Conservation (phyloP, 2,329 filamentous ascomycete species). For the Xylaria hypoxylon region DNA sequence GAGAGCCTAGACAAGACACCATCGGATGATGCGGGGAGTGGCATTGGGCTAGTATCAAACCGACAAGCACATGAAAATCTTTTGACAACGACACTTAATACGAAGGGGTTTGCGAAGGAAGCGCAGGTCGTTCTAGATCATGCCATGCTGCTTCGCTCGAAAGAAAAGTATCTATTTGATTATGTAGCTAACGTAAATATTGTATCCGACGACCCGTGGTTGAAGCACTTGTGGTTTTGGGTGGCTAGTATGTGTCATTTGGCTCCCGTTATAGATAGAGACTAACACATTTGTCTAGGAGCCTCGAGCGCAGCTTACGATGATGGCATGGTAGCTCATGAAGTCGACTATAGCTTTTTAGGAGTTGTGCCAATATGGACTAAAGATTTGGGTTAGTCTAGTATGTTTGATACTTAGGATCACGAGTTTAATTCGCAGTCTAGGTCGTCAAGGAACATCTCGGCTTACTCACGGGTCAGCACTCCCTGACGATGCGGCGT, state of each 20-base stretch:
- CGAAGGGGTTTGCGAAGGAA: slow-evolving; percentile 61
- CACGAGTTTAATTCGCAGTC: slow-evolving; percentile 34
- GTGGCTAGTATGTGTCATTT: slow-evolving; percentile 66
- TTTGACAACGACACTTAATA: slow-evolving; percentile 58
- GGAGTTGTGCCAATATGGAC: slow-evolving; percentile 80
- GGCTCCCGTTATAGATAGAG: not conserved
- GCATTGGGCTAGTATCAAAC: slow-evolving; percentile 58
- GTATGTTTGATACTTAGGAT: slow-evolving; percentile 29
- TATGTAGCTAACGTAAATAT: slow-evolving; percentile 73
- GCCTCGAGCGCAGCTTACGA: slow-evolving; percentile 73
- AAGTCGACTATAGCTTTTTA: slow-evolving; percentile 79
- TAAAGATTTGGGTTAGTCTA: slow-evolving; percentile 70
- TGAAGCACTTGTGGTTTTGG: slow-evolving; percentile 84
- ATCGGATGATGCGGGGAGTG: slow-evolving; percentile 54
- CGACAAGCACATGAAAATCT: slow-evolving; percentile 69
- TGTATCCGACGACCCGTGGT: slow-evolving; percentile 77
- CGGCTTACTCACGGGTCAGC: slow-evolving; percentile 61
- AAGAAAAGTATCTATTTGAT: slow-evolving; percentile 73
- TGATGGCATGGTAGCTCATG: slow-evolving; percentile 76
- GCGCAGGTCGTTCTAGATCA: slow-evolving; percentile 67
- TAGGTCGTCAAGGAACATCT: slow-evolving; percentile 61
- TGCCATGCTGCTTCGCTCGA: slow-evolving; percentile 69
- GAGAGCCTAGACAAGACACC: slow-evolving; percentile 50
- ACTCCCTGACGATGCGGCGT: slow-evolving; percentile 62
- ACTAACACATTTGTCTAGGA: slow-evolving; percentile 54